Evolutionary conservation across 202 grass and related monocot species (phyloP), one percentile per base, ranked within the genome.

Genomic region (Dendrocalamus latiflorus): DNA sequence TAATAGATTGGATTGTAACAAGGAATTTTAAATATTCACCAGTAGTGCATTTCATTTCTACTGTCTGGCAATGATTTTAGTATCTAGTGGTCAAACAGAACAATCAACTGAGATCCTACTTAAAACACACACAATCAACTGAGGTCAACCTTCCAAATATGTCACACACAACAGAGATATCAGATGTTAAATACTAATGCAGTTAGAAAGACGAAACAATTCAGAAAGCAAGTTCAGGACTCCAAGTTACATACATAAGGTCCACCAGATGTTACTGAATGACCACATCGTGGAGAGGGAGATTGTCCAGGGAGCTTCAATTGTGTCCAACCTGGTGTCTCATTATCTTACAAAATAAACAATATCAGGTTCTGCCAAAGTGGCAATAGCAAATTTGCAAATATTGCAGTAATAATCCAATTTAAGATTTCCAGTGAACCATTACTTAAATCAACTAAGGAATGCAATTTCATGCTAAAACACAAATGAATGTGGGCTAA

Each of bases 211-310:
- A 36, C 3, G 1, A 16, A 68, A 75, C 15, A 39, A 69, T 38
- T 44, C 20, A 21, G 8, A 59, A 72, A 59, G 26, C 18, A 68
- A 55, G 9, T 43, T 53, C 44, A 65, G 51, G 13, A 30, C 53
- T 77, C 61, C 13, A 89, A 85, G 81, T 83, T 67, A 83, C 84
- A 83, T 95, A 98, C 92, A 93, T 98, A 93, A 77, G 92, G 92
- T 68, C 95, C 95, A 85, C 88, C 90, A 78, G 92, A 98, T 62
- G 92, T 93, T 77, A 98, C 76, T 68, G 92, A 93, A 90, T 98
- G 95, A 45, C 95, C 95, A 51, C 90, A 98, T 59, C 95, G 74
- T 55, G 95, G 74, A 57, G 95, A 81, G 28, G 95, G 92, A 21
- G 85, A 77, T 86, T 98, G 95, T 39, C 95, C 92, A 24, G 95